phyloP scores from a whole-genome alignment of 2,329 filamentous ascomycete genomes.

The Byssochlamys sp. region DNA sequence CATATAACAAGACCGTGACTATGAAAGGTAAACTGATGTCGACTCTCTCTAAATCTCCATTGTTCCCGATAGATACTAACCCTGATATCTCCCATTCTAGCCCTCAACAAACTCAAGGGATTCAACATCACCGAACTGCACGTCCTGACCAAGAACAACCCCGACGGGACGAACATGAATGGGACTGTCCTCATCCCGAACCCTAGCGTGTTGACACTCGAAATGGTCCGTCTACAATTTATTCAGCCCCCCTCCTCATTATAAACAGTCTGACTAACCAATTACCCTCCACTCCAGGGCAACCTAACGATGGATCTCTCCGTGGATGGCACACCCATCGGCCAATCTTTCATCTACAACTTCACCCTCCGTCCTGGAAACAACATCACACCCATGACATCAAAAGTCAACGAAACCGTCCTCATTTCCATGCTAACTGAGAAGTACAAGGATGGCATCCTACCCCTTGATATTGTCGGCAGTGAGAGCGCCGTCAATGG shows the following conservation, averaged over 20 bases:
- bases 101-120: slow-evolving; percentile 48
- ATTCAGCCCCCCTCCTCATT: not conserved
- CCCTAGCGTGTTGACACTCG: slow-evolving; percentile 48
- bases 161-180: slow-evolving; percentile 44
- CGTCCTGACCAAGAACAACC: slow-evolving; percentile 30
- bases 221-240: slow-evolving; percentile 30
- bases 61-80: not conserved
- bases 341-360: slow-evolving; percentile 41
- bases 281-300: slow-evolving; percentile 24
- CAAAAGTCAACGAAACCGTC: slow-evolving; percentile 37
- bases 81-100: slow-evolving; percentile 25
- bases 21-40: slow-evolving; percentile 42
- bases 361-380: slow-evolving; percentile 46
- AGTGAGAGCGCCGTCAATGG: slow-evolving; percentile 41
- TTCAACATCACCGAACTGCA: slow-evolving; percentile 42
- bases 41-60: not conserved
- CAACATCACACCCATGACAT: slow-evolving; percentile 44
- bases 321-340: slow-evolving; percentile 40
- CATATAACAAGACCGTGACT: slow-evolving; percentile 49
- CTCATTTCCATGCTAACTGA: slow-evolving; percentile 20
- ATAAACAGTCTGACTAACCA: too few relatives aligned
- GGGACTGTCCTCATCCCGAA: slow-evolving; percentile 51
- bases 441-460: slow-evolving; percentile 37
- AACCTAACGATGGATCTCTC: slow-evolving; percentile 48
- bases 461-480: slow-evolving; percentile 44